Base-by-base conservation (phyloP, 2,329 filamentous ascomycete genomes). In the Apiospora phragmitis region DNA sequence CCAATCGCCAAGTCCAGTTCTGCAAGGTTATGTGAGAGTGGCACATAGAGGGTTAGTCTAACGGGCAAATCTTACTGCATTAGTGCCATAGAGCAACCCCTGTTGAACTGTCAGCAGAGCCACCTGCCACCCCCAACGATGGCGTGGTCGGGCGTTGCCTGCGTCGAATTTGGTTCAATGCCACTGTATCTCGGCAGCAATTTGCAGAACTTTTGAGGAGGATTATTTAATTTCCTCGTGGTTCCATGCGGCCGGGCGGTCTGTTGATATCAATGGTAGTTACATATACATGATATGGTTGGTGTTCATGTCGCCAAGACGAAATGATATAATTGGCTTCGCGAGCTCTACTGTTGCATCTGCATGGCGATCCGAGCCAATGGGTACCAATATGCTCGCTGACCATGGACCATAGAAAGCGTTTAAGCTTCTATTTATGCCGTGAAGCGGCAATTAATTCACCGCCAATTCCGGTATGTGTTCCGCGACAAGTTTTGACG, bases 21-120 rank as follows among this genome's bases (percentile, higher is more conserved):
- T 59, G 18, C 51, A n/a, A 59, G 51, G 29, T 55, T 55, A 59
- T 59, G 51, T 32, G 51, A 21, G 29, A 59, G 5, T 59, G 51
- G 26, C 29, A 59, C 51, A 35, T 9, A 62, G 32, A 26, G 32
- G 18, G 18, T 62, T 62, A 62, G 55, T 38, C 32, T 21, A 35
- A 24, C 32, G 32, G 55, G 55, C 55, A 62, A 62, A 62, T 62
- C 55, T 62, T 32, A 62, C 55, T 62, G 55, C 55, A 62, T 62
- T 62, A 62, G 55, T 62, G 55, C 32, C 55, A 62, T n/a, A 38
- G 7, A n/a, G 32, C 4, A 38, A 62, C 55, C 55, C 55, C 32
- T 62, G 55, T 62, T 62, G 55, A n/a, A 38, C 7, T 38, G 55
- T 62, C 55, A 62, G 55, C 55, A 21, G 32, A 62, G 55, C 55